These are phyloP conservation scores for Stagonosporopsis cucurbitacearum DNA, from an alignment of 2,329 filamentous ascomycete species.

Conservation along the genomic window DNA sequence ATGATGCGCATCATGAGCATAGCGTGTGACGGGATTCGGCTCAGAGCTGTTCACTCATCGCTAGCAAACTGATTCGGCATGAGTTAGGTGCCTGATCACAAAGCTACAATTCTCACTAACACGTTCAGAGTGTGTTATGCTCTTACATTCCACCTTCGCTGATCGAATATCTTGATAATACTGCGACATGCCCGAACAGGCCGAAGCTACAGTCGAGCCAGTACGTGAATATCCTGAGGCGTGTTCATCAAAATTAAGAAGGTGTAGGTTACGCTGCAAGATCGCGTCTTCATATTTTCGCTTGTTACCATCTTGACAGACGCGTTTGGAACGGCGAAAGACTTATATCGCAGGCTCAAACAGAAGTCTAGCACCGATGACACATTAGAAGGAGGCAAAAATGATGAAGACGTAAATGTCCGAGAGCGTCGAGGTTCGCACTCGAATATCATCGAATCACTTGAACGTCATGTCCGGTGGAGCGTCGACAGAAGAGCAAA, in stretches of 20 bases:
- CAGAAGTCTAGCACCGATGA: conserved; percentile 29
- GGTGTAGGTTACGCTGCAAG: conserved; percentile 28
- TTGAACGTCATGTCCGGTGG: conserved; percentile 18
- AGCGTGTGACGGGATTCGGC: background rate
- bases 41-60: background rate
- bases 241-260: background rate
- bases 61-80: background rate
- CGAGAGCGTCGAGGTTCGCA: conserved; percentile 26
- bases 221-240: background rate
- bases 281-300: conserved; percentile 39
- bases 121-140: background rate
- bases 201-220: background rate
- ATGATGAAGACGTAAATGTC: background rate
- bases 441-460: conserved; percentile 22
- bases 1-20: background rate
- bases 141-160: background rate
- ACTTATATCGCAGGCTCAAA: conserved; percentile 42
- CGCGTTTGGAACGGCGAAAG: conserved; percentile 39
- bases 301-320: conserved; percentile 39
- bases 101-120: background rate
- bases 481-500: conserved; percentile 21
- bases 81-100: background rate
- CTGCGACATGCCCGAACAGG: conserved; percentile 1
- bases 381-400: conserved; percentile 10
- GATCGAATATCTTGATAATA: background rate